Percentiles rank a stretch among this genome's conserved stretches.
phyloP scores from a whole-genome alignment of 306 rosid species.

The Pyrus betulifolia region DNA sequence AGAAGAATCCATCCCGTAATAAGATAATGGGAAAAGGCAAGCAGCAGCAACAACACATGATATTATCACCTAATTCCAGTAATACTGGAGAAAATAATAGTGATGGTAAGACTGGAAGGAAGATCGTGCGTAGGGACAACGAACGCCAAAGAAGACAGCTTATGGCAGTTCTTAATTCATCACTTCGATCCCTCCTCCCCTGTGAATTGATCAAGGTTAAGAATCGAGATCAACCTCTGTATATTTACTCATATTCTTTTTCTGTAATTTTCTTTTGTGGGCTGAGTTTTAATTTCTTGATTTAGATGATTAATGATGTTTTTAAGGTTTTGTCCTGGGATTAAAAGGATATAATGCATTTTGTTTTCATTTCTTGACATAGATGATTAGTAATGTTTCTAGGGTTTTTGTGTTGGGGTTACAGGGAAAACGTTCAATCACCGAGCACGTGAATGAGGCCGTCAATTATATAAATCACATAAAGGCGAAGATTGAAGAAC shows the following conservation, averaged over 20 bases:
- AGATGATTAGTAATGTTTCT: not conserved
- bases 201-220: conserved; percentile 25
- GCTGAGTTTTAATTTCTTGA: not conserved
- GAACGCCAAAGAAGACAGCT: conserved; percentile 41
- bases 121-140: conserved; percentile 36
- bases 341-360: conserved; percentile 35
- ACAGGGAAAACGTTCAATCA: conserved; percentile 73
- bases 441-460: conserved; percentile 58
- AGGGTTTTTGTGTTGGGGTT: conserved; percentile 23
- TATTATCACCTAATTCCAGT: not conserved
- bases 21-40: not conserved
- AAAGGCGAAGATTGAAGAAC: conserved; percentile 34
- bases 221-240: not conserved
- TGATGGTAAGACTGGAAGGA: not conserved
- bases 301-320: not conserved
- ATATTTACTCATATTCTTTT: not conserved
- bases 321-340: conserved; percentile 14
- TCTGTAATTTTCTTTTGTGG: not conserved
- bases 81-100: conserved; percentile 1
- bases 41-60: not conserved
- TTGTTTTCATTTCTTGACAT: not conserved
- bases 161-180: conserved; percentile 25
- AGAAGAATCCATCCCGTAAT: not conserved
- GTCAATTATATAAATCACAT: conserved; percentile 47
- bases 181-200: conserved; percentile 38